Conservation (phyloP, 139 green algal species). For the Chlorella sp. region DNA sequence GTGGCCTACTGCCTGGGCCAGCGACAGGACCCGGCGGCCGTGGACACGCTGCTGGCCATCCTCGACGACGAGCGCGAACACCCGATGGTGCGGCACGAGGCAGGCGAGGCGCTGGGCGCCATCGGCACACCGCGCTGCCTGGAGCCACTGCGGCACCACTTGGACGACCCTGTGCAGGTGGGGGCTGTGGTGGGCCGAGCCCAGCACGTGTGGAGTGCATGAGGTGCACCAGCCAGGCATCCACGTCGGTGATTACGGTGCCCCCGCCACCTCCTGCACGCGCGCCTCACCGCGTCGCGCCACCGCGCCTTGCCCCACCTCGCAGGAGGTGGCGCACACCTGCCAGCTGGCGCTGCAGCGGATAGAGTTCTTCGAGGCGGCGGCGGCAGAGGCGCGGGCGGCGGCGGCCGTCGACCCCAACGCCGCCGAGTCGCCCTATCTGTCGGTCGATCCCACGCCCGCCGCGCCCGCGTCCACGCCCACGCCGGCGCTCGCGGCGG, state of each 20-base stretch:
- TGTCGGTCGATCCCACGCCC: constrained; percentile 93
- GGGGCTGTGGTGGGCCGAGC: no score
- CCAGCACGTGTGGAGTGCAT: no score
- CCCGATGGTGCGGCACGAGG: constrained; percentile 90
- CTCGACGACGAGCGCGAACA: constrained; percentile 71
- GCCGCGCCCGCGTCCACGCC: constrained; percentile 63
- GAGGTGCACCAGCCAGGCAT: no score
- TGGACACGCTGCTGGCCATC: constrained; percentile 58
- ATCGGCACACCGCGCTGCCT: constrained; percentile 78
- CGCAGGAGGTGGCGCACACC: constrained; percentile 89
- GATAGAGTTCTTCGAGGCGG: constrained; percentile 66
- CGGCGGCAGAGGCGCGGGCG: not conserved
- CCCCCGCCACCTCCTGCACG: no score
- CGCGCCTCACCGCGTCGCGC: no score
- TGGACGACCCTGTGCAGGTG: no score
- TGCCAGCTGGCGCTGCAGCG: constrained; percentile 93
- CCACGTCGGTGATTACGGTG: no score
- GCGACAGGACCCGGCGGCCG: constrained; percentile 74
- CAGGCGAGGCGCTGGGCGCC: constrained; percentile 86
- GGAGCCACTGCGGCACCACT: constrained; percentile 56
- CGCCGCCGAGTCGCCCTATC: constrained; percentile 66
- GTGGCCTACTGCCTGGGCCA: constrained; percentile 92
- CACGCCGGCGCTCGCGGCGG: constrained; percentile 51
- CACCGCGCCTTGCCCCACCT: no score
- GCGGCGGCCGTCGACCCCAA: constrained; percentile 4